Conservation (phyloP, 805 yeast species). For the Osmozyma mogii region DNA sequence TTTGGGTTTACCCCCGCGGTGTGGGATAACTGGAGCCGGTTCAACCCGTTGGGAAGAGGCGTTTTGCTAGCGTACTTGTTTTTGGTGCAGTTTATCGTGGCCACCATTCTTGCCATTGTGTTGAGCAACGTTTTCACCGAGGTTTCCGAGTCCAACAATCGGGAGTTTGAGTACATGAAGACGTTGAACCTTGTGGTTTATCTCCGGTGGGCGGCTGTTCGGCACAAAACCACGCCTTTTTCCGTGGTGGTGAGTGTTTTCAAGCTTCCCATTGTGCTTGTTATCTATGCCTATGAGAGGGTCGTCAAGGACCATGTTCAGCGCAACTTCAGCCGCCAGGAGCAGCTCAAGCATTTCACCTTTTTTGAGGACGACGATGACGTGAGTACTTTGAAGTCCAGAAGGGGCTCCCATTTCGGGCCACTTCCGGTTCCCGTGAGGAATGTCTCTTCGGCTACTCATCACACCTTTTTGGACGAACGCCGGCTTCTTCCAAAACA, state of each 20-base stretch:
- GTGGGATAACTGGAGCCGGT: slow-evolving; percentile 47
- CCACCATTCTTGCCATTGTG: slow-evolving; percentile 49
- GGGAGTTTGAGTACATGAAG: slow-evolving; percentile 34
- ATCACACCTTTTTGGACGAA: no score
- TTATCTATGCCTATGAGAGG: slow-evolving; percentile 28
- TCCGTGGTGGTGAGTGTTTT: slow-evolving; percentile 16
- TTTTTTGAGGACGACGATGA: slow-evolving; percentile 23
- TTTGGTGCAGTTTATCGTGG: slow-evolving; percentile 45
- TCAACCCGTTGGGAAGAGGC: slow-evolving; percentile 38
- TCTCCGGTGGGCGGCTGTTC: slow-evolving; percentile 20
- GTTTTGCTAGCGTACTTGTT: slow-evolving; percentile 45
- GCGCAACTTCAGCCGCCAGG: slow-evolving; percentile 12
- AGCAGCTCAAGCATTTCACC: slow-evolving; percentile 26
- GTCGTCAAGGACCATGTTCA: slow-evolving; percentile 13
- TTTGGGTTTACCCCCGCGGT: slow-evolving; percentile 57
- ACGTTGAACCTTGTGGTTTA: slow-evolving; percentile 31
- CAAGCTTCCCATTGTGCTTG: slow-evolving; percentile 28
- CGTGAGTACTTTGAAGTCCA: slow-evolving; percentile 18
- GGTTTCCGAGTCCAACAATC: slow-evolving; percentile 23
- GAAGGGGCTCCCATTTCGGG: slow-evolving; percentile 18
- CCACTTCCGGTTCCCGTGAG: slow-evolving; percentile 1
- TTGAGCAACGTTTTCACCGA: slow-evolving; percentile 35
- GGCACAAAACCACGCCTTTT: neutral
- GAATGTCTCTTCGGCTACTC: slow-evolving; percentile 1
- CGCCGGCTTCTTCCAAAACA: slow-evolving; percentile 14